These are phyloP conservation scores for Pseudoneurospora amorphoporcata DNA, from an alignment of 495 filamentous ascomycete species.

Conservation along the genomic window DNA sequence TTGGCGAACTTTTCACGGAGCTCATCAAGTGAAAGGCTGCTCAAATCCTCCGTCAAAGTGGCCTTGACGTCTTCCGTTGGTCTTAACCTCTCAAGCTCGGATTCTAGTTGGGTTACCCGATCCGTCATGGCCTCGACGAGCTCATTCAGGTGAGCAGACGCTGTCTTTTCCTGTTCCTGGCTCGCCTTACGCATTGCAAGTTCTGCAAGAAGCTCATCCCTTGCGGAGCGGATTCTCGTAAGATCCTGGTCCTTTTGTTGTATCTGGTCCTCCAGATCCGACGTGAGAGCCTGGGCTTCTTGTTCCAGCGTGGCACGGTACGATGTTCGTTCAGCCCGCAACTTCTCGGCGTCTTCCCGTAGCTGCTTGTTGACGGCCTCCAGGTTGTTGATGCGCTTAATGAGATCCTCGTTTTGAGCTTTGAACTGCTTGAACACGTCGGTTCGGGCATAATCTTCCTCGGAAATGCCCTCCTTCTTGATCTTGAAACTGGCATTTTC, in stretches of 20 bases:
- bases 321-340: slow-evolving; percentile 72
- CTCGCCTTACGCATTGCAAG: slow-evolving; percentile 65
- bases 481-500: slow-evolving; percentile 59
- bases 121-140: slow-evolving; percentile 63
- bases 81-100: slow-evolving; percentile 64
- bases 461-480: slow-evolving; percentile 55
- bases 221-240: slow-evolving; percentile 64
- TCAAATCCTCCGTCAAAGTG: slow-evolving; percentile 37
- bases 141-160: slow-evolving; percentile 63
- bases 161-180: slow-evolving; percentile 62
- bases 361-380: slow-evolving; percentile 81
- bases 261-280: slow-evolving; percentile 71
- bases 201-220: slow-evolving; percentile 80
- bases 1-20: slow-evolving; percentile 60
- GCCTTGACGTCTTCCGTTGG: slow-evolving; percentile 35
- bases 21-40: slow-evolving; percentile 51
- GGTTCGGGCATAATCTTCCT: slow-evolving; percentile 88
- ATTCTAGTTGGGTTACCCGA: slow-evolving; percentile 68
- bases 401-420: slow-evolving; percentile 81
- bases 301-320: slow-evolving; percentile 70
- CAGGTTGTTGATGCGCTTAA: slow-evolving; percentile 81
- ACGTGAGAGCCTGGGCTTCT: slow-evolving; percentile 57
- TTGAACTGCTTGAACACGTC: slow-evolving; percentile 89
- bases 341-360: slow-evolving; percentile 72
- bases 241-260: slow-evolving; percentile 75